phyloP scores from a whole-genome alignment of 1,284 basidiomycete species.

The Rhodotorula glutinis region DNA sequence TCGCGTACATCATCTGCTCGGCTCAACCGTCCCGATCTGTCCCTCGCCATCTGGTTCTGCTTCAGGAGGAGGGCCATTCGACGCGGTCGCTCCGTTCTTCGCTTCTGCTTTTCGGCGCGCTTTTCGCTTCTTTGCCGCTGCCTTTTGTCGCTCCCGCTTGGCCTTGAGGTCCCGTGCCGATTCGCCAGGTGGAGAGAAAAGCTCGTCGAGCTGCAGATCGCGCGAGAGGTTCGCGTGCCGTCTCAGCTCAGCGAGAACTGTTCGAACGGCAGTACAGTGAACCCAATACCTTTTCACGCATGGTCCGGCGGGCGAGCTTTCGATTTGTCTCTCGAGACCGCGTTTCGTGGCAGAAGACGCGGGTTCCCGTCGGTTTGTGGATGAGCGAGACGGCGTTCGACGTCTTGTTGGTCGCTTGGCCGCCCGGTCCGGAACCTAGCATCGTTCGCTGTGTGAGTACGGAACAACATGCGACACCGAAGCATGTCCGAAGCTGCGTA shows the following conservation, averaged over 20 bases:
- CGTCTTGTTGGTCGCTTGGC: constrained; percentile 53
- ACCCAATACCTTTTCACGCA: constrained; percentile 44
- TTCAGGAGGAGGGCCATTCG: constrained; percentile 6
- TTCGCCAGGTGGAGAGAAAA: constrained; percentile 38
- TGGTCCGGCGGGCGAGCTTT: constrained; percentile 48
- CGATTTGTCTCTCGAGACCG: constrained; percentile 51
- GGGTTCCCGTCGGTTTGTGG: constrained; percentile 51
- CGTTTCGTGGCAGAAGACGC: constrained; percentile 52
- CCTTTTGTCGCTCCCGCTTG: constrained; percentile 49
- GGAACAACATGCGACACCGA: too few species aligned
- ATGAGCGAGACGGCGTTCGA: constrained; percentile 50
- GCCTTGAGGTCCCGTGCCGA: constrained; percentile 47
- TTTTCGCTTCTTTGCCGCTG: constrained; percentile 49
- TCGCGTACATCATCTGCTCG: too few species aligned
- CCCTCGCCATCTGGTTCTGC: not conserved
- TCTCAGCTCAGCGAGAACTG: too few species aligned
- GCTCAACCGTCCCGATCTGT: too few species aligned
- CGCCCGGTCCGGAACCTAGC: constrained; percentile 51
- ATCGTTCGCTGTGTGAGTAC: too few species aligned
- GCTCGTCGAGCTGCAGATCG: constrained; percentile 17
- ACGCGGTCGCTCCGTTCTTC: constrained; percentile 35
- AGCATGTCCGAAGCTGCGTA: not conserved
- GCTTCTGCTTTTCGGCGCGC: constrained; percentile 44
- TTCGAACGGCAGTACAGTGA: too few species aligned
- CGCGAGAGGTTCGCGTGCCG: too few species aligned